Percentiles rank a stretch among this genome's conserved stretches.
phyloP scores from a whole-genome alignment of 306 rosid species.

The Vachellia collinsii region DNA sequence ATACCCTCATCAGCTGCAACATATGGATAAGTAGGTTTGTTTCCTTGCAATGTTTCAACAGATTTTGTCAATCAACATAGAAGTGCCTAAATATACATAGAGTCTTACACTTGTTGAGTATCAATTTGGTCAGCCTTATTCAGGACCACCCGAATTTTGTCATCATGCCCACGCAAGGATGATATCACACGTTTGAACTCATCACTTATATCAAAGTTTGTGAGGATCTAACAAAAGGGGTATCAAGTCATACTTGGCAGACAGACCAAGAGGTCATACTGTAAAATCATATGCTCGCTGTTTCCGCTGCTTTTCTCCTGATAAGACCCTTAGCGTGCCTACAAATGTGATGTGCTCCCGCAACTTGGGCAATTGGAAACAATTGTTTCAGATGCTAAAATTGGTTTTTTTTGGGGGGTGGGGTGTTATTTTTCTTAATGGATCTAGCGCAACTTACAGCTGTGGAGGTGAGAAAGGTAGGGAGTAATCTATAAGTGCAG shows the following conservation, averaged over 20 bases:
- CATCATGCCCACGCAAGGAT: slow-evolving; percentile 87
- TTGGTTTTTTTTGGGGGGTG: neutral
- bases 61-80: slow-evolving; percentile 1
- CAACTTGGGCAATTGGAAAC: slow-evolving; percentile 49
- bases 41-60: neutral
- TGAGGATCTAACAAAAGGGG: slow-evolving; percentile 94
- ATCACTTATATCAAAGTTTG: slow-evolving; percentile 92
- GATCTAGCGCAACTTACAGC: slow-evolving; percentile 56
- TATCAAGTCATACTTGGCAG: slow-evolving; percentile 88
- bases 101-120: slow-evolving; percentile 79
- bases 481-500: neutral
- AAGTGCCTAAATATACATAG: neutral
- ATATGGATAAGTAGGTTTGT: neutral
- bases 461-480: too few species aligned
- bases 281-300: slow-evolving; percentile 89
- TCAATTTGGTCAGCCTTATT: slow-evolving; percentile 95
- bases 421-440: neutral
- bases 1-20: slow-evolving; percentile 89
- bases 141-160: slow-evolving; percentile 88
- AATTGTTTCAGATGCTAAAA: slow-evolving; percentile 23
- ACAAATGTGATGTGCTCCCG: slow-evolving; percentile 89
- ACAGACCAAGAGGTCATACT: slow-evolving; percentile 99
- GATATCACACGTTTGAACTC: slow-evolving; percentile 95
- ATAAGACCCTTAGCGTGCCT: slow-evolving; percentile 93
- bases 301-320: slow-evolving; percentile 95